These are phyloP conservation scores for Pseudonitzschia multiseries DNA, from an alignment of 108 stramenopile species.

Conservation along the genomic window DNA sequence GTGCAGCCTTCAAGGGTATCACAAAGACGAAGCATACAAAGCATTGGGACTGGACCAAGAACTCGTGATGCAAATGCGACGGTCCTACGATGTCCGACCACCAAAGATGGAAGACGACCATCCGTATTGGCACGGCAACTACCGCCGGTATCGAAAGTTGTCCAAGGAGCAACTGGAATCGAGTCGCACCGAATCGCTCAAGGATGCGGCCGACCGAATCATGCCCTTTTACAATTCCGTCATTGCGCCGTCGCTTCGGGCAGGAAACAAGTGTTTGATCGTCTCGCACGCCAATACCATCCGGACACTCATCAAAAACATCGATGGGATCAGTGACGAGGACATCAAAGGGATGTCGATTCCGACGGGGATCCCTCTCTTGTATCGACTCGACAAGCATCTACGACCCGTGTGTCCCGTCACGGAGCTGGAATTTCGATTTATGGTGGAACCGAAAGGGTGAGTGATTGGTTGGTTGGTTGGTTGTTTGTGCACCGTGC, in stretches of 20 bases:
- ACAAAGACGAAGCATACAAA: conserved; percentile 75
- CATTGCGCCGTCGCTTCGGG: conserved; percentile 60
- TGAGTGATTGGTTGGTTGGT: conserved; percentile 27
- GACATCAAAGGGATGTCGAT: conserved; percentile 87
- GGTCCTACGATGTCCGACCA: conserved; percentile 68
- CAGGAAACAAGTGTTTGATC: conserved; percentile 75
- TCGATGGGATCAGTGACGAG: conserved; percentile 82
- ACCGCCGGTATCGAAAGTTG: conserved; percentile 73
- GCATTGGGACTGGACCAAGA: conserved; percentile 77
- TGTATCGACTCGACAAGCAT: conserved; percentile 83
- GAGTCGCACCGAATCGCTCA: conserved; percentile 67
- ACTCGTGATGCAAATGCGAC: conserved; percentile 82
- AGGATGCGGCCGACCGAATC: conserved; percentile 75
- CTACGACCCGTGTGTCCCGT: conserved; percentile 80
- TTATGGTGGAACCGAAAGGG: conserved; percentile 84
- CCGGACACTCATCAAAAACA: conserved; percentile 79
- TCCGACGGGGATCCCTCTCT: conserved; percentile 81
- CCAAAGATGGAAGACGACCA: conserved; percentile 83
- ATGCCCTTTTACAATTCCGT: conserved; percentile 83
- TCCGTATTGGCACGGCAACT: conserved; percentile 84
- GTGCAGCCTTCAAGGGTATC: conserved; percentile 77
- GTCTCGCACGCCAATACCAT: conserved; percentile 89
- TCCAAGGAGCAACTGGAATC: conserved; percentile 59
- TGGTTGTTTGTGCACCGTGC: neutral
- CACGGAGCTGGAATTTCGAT: conserved; percentile 70